Base-by-base conservation (phyloP, 2,329 filamentous ascomycete genomes). In the Paecilomyces sp. region DNA sequence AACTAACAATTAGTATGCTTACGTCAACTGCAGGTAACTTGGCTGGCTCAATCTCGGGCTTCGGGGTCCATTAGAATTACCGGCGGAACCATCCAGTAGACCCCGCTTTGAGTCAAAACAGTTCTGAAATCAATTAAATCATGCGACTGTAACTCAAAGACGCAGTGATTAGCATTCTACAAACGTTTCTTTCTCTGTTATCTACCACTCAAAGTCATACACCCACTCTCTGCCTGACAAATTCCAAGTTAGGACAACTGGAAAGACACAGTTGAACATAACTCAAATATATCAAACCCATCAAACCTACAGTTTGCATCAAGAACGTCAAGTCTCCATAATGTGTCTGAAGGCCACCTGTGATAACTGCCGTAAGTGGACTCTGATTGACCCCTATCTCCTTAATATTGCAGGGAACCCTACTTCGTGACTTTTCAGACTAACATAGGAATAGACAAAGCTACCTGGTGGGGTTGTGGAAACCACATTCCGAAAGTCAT, bases 381-480 rank as follows among this genome's bases (percentile, higher is more conserved):
- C 3, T 15, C 41, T 18, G 2, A 33, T 33, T 33, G 8, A 31
- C 30, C 31, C 6, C 31, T 11, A 12, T 33, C 31, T 33, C 6
- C 1, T 11, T 2, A 18, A 3, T n/a, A 41, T 47, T 47, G 41
- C 41, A 47, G 7, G 41, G n/a, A 2, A n/a, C 41, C 5, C n/a
- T 47, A 8, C 9, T 22, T 47, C n/a, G 6, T 7, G 13, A 63
- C 55, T 47, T 18, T 47, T 18, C 5, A 47, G 8, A 69, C 60
- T 55, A 55, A 65, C 55, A 54, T 56, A 3, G 36, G 33, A 51
- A 58, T 60, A 85, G 85, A 80, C 61, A 87, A 87, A 69, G 73
- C 75, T 50, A 82, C 84, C 58, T 89, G 87, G 87, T 84, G 79
- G 75, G 87, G 86, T 62, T 89, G 87, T 72, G 86, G 86, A 63